Base-by-base conservation (phyloP, 2,329 filamentous ascomycete species). In the Myriosclerotinia scirpicola region DNA sequence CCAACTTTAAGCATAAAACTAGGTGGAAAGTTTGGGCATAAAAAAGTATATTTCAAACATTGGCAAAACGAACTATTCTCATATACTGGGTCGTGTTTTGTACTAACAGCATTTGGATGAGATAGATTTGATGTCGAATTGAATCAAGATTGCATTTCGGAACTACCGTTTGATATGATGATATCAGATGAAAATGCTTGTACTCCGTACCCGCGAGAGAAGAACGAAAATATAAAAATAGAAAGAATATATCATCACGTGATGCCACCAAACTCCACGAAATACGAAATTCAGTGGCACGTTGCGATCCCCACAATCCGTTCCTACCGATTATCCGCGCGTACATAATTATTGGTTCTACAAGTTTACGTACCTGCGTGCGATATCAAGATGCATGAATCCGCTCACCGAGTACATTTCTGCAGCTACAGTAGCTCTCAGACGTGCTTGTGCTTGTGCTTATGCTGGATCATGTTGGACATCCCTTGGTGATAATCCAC, bases 141-240 rank as follows among this genome's bases (percentile, higher is more conserved):
- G 20, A 48, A 48, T 48, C 20, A 48, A 22, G 44, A 48, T 48
- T n/a, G 30, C 15, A 4, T 36, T 60, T 48, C 20, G 56, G 20
- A 30, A 17, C 42, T 60, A 36, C 56, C 42, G 56, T 60, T 60
- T 38, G 56, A 60, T 34, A 34, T 34, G n/a, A n/a, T n/a, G n/a
- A 34, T 36, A 50, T 60, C 30, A 36, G 20, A 38, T 48, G 42
- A 34, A 60, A 60, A 50, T 60, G 44, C 42, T 38, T 50, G 30
- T 9, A 14, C 30, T 34, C 30, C 30, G 3, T 34, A 34, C 2
- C 30, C 5, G 2, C 5, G 5, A 34, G 30, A 34, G n/a, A n/a
- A n/a, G 17, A 6, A 17, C 15, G 5, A 11, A n/a, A 46, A n/a
- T 14, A n/a, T 34, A 48, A 48, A 48, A 48, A 59, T 48, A 60